phyloP scores from a whole-genome alignment of 345 rosid species.

The Zanthoxylum bungeanum region DNA sequence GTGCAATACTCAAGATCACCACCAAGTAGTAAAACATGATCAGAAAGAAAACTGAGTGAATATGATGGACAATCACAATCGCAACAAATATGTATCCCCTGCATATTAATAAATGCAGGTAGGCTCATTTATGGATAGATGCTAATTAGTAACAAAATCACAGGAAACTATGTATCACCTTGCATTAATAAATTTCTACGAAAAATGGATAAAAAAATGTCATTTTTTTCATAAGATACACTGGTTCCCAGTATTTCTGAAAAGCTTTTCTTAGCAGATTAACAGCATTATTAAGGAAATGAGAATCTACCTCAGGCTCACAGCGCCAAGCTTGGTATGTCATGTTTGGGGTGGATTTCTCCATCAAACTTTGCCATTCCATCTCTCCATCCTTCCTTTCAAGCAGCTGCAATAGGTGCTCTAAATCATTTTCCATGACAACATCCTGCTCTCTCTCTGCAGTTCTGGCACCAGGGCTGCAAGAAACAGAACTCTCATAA shows the following conservation, averaged over 20 bases:
- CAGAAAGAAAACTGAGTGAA: conserved; percentile 7
- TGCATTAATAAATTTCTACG: neutral
- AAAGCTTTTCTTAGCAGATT: neutral
- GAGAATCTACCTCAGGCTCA: conserved; percentile 69
- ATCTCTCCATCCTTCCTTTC: conserved; percentile 58
- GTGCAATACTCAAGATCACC: neutral
- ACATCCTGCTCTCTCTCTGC: conserved; percentile 41
- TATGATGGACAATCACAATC: neutral
- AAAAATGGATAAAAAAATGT: neutral
- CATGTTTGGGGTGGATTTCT: conserved; percentile 71
- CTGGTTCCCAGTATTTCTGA: neutral
- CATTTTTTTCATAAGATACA: neutral
- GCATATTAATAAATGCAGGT: too few species aligned
- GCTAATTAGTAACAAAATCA: neutral
- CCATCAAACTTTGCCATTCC: conserved; percentile 95
- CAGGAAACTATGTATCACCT: neutral
- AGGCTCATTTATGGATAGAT: neutral
- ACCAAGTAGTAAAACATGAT: neutral
- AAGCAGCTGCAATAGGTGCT: conserved; percentile 69
- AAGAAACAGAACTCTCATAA: conserved; percentile 4
- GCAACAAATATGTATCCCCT: neutral
- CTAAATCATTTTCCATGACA: conserved; percentile 70
- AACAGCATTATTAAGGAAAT: neutral
- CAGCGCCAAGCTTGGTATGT: conserved; percentile 87
- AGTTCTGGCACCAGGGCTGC: conserved; percentile 27